Base-by-base conservation (phyloP, 169 alveolate genomes). In the Eimeria necatrix region DNA sequence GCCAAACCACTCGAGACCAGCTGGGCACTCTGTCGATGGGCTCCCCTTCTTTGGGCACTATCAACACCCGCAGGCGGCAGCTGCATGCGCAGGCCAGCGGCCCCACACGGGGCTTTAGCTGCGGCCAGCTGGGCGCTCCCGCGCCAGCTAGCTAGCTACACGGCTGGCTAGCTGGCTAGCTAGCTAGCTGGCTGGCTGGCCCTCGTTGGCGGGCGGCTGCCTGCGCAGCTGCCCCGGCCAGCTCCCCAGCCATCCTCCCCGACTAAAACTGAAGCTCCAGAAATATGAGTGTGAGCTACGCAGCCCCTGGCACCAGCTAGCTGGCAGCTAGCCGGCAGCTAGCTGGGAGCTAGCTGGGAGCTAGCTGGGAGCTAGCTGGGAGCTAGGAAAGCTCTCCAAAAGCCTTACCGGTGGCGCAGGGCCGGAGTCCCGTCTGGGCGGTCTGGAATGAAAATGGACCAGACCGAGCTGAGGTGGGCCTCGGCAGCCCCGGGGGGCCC, bases 21-120 rank as follows among this genome's bases (percentile, higher is more conserved):
- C 98, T 98, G 61, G 99, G 99, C 61, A 98, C 98, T 81, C 98
- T 95, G 94, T 97, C 98, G 61, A 97, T 97, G 83, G 97, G 92
- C 78, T 96, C 95, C 64, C 97, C 97, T 90, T 96, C 97, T 68
- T 71, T 95, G 20, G 94, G 74, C 48, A 89, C 94, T 24, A 89
- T 76, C 60, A 53, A 26, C 53, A 89, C 94, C 24, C 94, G 74
- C 89, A 89, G 48, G 48, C 94, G 94, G 64, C 88, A 89, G 85
- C 94, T 89, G 94, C 71, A 88, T 48, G 18, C 61, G 16, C 56
- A 46, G 49, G 14, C 74, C 52, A 60, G n/a, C n/a, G 20, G 84
- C 22, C 52, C 52, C 90, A 52, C 52, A 20, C 71, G 20, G 74
- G 16, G 26, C 53, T 32, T 16, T 3, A 41, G 10, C 60, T 18